A percentile compares a stretch with the other conserved stretches of the same genome.
Evolutionary conservation across 2,329 filamentous ascomycete genomes (phyloP).

Genomic region (Rugonectria rugulosa): DNA sequence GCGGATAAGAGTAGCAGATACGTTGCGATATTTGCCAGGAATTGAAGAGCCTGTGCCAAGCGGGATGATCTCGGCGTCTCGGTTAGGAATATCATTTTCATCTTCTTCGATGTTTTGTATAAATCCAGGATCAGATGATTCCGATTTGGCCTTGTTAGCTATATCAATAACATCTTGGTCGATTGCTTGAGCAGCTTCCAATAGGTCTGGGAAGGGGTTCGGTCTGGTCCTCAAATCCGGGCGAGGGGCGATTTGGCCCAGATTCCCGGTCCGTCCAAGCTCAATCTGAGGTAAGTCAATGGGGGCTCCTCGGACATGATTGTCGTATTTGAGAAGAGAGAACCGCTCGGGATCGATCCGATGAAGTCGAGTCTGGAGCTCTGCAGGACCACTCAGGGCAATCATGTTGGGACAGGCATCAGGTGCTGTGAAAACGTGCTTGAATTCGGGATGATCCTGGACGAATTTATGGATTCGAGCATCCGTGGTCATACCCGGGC

Average conservation of each 20-base stretch:
- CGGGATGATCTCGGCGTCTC: conserved; percentile 82
- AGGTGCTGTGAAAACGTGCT: conserved; percentile 80
- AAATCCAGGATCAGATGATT: conserved; percentile 54
- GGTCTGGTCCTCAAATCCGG: conserved; percentile 55
- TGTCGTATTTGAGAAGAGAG: conserved; percentile 71
- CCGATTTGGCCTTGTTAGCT: conserved; percentile 56
- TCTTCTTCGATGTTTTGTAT: conserved; percentile 56
- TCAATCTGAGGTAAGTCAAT: conserved; percentile 43
- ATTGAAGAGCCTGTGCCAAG: conserved; percentile 90
- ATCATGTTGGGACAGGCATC: conserved; percentile 81
- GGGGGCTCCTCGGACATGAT: conserved; percentile 44
- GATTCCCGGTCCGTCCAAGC: conserved; percentile 53
- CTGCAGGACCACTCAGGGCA: conserved; percentile 70
- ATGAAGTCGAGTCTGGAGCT: conserved; percentile 72
- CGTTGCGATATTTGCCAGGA: conserved; percentile 94
- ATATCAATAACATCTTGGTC: conserved; percentile 56
- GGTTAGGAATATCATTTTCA: conserved; percentile 72
- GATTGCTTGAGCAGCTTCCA: conserved; percentile 53
- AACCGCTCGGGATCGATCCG: conserved; percentile 79
- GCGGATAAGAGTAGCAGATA: conserved; percentile 84
- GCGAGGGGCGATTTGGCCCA: conserved; percentile 56
- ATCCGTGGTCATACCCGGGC: conserved; percentile 70
- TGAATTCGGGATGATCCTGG: conserved; percentile 61
- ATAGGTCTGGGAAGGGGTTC: conserved; percentile 54
- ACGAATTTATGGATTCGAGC: conserved; percentile 74